Conservation (phyloP, 2,329 filamentous ascomycete species). For the Pseudomassariella vexata region DNA sequence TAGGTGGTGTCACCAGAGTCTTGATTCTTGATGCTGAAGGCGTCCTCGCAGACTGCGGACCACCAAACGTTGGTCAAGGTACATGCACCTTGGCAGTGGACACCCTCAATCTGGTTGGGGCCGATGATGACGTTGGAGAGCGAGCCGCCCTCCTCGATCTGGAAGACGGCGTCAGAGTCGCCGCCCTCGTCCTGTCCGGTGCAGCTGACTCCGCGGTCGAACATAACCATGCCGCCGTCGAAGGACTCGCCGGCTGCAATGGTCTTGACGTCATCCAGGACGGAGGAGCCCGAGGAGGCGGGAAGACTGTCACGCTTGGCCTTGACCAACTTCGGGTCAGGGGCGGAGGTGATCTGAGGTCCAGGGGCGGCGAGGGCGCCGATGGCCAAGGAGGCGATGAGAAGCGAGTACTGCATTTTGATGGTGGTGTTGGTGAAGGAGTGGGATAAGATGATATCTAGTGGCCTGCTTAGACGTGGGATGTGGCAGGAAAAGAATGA, state of each 20-base stretch:
- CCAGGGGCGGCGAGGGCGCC: slow-evolving; percentile 1
- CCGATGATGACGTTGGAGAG: slow-evolving; percentile 33
- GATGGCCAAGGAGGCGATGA: slow-evolving; percentile 13
- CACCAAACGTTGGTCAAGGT: slow-evolving; percentile 27
- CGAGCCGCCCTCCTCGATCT: slow-evolving; percentile 19
- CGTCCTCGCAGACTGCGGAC: slow-evolving; percentile 31
- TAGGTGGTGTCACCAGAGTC: slow-evolving; percentile 6
- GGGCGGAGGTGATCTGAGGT: background rate
- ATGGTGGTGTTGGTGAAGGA: background rate
- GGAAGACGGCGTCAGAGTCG: slow-evolving; percentile 29
- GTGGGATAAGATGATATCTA: too few relatives aligned
- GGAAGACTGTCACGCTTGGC: slow-evolving; percentile 3
- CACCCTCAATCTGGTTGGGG: slow-evolving; percentile 30
- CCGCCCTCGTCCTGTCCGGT: slow-evolving; percentile 37
- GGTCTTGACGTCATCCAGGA: slow-evolving; percentile 9
- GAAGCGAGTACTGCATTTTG: slow-evolving; percentile 18
- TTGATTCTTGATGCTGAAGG: slow-evolving; percentile 4
- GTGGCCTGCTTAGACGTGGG: too few relatives aligned
- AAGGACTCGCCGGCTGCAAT: slow-evolving; percentile 20
- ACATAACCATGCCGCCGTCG: slow-evolving; percentile 40
- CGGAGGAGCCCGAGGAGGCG: slow-evolving; percentile 5
- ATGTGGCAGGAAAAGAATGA: too few relatives aligned
- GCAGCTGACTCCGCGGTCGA: slow-evolving; percentile 37
- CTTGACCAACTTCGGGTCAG: slow-evolving; percentile 1
- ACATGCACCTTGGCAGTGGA: slow-evolving; percentile 19